phyloP scores from a whole-genome alignment of 768 basidiomycete genomes.

The Suillus fuscotomentosus region DNA sequence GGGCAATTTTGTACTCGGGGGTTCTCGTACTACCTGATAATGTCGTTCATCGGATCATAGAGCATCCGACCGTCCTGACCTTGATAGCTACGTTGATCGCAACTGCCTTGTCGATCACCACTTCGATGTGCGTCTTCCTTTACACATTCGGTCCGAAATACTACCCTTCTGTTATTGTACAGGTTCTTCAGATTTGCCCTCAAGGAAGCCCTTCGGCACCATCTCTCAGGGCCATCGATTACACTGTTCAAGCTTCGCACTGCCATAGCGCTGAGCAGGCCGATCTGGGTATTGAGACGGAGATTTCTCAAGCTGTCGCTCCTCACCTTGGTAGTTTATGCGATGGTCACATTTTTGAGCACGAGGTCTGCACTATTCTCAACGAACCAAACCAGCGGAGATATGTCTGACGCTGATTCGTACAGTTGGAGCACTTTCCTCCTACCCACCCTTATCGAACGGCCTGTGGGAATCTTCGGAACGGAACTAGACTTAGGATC shows the following conservation, averaged over 20 bases:
- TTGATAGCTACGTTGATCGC: background rate
- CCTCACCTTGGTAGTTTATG: background rate
- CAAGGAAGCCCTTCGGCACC: background rate
- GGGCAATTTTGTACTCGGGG: background rate
- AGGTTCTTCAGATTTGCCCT: background rate
- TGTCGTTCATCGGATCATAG: background rate
- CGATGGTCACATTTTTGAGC: background rate
- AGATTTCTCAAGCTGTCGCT: background rate
- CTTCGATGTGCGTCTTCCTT: background rate
- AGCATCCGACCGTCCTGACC: background rate
- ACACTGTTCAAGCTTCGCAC: background rate
- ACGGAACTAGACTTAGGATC: background rate
- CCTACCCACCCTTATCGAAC: background rate
- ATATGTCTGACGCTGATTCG: background rate
- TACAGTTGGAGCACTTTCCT: slow-evolving; percentile 3
- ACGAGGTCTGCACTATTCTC: background rate
- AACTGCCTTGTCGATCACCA: background rate
- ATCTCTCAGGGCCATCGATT: background rate
- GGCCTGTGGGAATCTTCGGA: background rate
- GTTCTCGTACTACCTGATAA: background rate
- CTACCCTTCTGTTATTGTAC: background rate
- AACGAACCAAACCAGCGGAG: background rate
- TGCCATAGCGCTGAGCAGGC: background rate
- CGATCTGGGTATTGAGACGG: background rate
- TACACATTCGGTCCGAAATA: background rate